Conservation (phyloP, 345 rosid genomes). For the Moricandia moricandioides region DNA sequence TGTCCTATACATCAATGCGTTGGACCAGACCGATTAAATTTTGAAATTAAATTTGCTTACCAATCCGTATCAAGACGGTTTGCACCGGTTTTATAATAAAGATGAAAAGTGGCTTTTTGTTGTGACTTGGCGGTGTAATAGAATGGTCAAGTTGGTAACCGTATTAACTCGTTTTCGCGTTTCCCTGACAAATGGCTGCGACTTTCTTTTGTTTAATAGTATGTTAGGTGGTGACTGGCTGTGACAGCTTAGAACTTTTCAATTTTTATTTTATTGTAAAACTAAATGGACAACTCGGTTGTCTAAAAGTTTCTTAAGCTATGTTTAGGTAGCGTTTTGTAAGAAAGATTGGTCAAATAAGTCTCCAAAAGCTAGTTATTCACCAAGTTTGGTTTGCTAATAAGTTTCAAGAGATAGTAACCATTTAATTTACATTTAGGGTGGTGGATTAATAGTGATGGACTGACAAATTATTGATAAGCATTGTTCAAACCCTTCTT, state of each 20-base stretch:
- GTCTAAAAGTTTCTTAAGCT: not conserved
- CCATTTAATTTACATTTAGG: not conserved
- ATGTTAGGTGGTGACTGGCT: not conserved
- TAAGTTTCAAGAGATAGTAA: not conserved
- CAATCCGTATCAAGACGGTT: not conserved
- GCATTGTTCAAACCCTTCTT: not conserved
- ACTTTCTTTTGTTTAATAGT: not conserved
- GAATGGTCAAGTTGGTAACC: conserved; percentile 14
- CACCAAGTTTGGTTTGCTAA: not conserved
- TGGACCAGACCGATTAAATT: not conserved
- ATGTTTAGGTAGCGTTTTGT: not conserved
- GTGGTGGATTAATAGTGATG: not conserved
- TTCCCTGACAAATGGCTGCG: conserved; percentile 7
- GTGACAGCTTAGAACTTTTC: conserved; percentile 16
- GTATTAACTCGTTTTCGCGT: conserved; percentile 22
- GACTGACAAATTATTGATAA: not conserved
- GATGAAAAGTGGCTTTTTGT: conserved; percentile 7
- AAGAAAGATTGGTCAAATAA: not conserved
- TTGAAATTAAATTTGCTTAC: not conserved
- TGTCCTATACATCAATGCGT: not conserved
- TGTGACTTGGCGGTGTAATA: conserved; percentile 11
- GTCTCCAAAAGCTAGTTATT: not conserved
- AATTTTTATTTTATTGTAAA: not conserved
- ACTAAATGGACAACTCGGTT: not conserved
- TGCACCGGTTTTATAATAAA: not conserved